Evolutionary conservation across 805 yeast genomes (phyloP), one percentile per base, ranked within the genome.

Genomic region (Spathaspora hagerdaliae): DNA sequence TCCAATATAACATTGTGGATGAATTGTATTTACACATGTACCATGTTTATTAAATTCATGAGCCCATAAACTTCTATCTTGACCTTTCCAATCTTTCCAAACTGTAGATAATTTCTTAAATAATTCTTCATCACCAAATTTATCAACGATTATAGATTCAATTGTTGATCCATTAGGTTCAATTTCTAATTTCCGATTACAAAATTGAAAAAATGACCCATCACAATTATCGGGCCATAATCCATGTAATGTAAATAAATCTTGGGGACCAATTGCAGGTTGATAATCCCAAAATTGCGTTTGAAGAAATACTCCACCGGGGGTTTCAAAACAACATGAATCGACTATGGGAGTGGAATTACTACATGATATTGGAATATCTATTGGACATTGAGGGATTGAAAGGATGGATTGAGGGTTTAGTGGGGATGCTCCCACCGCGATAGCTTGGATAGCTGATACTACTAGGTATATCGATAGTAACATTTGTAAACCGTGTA

Each of bases 41-140:
- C 91, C 97, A 61, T 91, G 98, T 62, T 91, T 91, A 69, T 91
- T 90, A 74, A 79, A 91, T 65, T 91, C 97, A 64, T 91, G 97
- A 32, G 78, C 74, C 98, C 98, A 91, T 42, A 91, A 68, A 6
- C 74, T 60, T 47, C 79, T 82, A 59, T 85, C 92, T 9, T 44
- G 40, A 9, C 88, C 88, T 41, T 78, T 80, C 57, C 76, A 77
- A 56, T 85, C 83, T 60, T 85, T 83, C 97, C 97, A 91, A 49
- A 74, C 64, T 29, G 57, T 56, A 26, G 67, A 52, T 88, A 91
- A 80, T 47, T 75, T 73, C 1, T 66, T 63, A 39, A 85, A 69
- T 41, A 89, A 69, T 8, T 75, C 82, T 8, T 58, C 53, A 44
- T 83, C 83, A 32, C 67, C 65, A 44, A 73, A 73, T 14, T 69